Percentiles rank a stretch among this genome's conserved stretches.
Evolutionary conservation across 1,284 basidiomycete species (phyloP).

Genomic region (Cerioporus squamosus): DNA sequence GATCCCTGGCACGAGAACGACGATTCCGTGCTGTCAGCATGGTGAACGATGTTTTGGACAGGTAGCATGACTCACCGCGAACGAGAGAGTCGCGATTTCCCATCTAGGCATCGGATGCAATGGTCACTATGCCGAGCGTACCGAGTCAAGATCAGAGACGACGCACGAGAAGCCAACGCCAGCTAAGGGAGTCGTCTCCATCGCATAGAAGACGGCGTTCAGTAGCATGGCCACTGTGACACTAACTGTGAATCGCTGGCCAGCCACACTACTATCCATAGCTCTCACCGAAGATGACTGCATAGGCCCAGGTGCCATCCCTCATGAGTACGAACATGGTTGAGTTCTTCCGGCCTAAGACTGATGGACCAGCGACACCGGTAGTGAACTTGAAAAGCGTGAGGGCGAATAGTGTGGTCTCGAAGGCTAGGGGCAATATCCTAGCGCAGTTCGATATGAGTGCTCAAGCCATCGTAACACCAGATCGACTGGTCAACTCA

Average conservation of each 20-base stretch:
- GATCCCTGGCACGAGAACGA: slow-evolving; percentile 13
- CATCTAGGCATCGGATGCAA: slow-evolving; percentile 6
- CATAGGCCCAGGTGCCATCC: slow-evolving; percentile 47
- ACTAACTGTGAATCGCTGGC: neutral
- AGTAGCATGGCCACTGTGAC: slow-evolving; percentile 14
- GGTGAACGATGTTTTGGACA: no score
- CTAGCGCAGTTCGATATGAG: neutral
- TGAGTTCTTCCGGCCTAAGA: slow-evolving; percentile 32
- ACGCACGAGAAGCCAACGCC: slow-evolving; percentile 19
- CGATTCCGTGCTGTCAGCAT: neutral
- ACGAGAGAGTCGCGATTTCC: slow-evolving; percentile 17
- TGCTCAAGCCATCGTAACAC: neutral
- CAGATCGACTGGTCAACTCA: neutral
- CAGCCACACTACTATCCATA: no score
- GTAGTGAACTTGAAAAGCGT: slow-evolving; percentile 36
- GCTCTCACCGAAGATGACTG: slow-evolving; percentile 28
- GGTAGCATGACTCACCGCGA: slow-evolving; percentile 14
- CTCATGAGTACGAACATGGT: slow-evolving; percentile 37
- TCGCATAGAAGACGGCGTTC: slow-evolving; percentile 18
- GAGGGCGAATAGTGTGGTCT: slow-evolving; percentile 35
- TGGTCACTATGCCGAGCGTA: neutral
- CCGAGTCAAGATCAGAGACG: neutral
- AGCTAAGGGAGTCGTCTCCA: slow-evolving; percentile 5
- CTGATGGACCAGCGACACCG: slow-evolving; percentile 27
- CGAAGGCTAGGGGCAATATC: slow-evolving; percentile 16